Percentiles rank a stretch among this genome's conserved stretches.
Evolutionary conservation across 805 yeast genomes (phyloP).

Genomic region (Candida berthetii): DNA sequence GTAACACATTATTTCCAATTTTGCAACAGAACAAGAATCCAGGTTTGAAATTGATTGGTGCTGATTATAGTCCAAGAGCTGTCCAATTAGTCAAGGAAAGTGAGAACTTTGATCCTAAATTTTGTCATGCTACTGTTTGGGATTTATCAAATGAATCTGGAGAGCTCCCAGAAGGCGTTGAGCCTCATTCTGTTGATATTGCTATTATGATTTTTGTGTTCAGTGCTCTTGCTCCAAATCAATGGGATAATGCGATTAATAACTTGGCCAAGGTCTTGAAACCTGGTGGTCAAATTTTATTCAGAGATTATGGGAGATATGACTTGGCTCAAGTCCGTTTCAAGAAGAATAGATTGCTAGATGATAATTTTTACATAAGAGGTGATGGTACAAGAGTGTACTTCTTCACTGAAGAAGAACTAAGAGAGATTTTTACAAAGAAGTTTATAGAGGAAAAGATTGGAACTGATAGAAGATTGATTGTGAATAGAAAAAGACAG

Average conservation of each 20-base stretch:
- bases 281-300: slow-evolving; percentile 87
- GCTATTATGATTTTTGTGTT: slow-evolving; percentile 95
- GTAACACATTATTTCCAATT: slow-evolving; percentile 92
- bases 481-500: slow-evolving; percentile 88
- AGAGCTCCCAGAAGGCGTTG: slow-evolving; percentile 76
- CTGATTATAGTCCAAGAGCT: slow-evolving; percentile 86
- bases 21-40: slow-evolving; percentile 77
- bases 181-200: slow-evolving; percentile 77
- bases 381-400: slow-evolving; percentile 98
- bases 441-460: slow-evolving; percentile 66
- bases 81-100: slow-evolving; percentile 74
- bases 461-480: slow-evolving; percentile 83
- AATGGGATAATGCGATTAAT: slow-evolving; percentile 77
- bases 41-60: slow-evolving; percentile 69
- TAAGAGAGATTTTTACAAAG: slow-evolving; percentile 62
- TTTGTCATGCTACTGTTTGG: slow-evolving; percentile 88
- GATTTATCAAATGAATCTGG: slow-evolving; percentile 79
- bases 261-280: slow-evolving; percentile 71
- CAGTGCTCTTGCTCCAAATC: slow-evolving; percentile 85
- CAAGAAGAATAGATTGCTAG: slow-evolving; percentile 79
- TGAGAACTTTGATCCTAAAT: slow-evolving; percentile 49
- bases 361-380: slow-evolving; percentile 90
- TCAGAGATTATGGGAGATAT: slow-evolving; percentile 93
- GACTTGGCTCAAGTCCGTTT: slow-evolving; percentile 94
- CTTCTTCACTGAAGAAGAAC: slow-evolving; percentile 92